Percentiles rank a stretch among this genome's conserved stretches.
phyloP scores from a whole-genome alignment of 305 asterid species.

The Stenogyne calaminthoides region DNA sequence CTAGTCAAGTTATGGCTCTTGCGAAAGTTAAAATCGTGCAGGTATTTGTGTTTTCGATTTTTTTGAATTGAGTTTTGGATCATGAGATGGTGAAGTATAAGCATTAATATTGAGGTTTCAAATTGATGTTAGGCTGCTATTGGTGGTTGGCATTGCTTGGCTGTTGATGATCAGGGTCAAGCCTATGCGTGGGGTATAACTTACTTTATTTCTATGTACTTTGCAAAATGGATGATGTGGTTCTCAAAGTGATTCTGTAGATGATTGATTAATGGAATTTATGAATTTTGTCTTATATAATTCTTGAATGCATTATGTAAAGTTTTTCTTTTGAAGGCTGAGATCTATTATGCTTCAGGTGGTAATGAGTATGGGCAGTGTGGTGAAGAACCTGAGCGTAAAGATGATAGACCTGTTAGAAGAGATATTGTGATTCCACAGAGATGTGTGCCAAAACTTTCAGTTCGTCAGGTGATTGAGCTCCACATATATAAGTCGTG shows the following conservation, averaged over 20 bases:
- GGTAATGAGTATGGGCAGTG: conserved; percentile 99
- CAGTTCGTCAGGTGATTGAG: conserved; percentile 88
- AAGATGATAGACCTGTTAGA: conserved; percentile 83
- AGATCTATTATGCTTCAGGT: conserved; percentile 51
- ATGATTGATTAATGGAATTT: conserved; percentile 16
- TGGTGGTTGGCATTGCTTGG: conserved; percentile 99
- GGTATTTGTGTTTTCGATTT: conserved; percentile 46
- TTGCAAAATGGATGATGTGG: conserved; percentile 3
- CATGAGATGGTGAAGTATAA: not conserved
- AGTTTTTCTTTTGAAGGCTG: conserved; percentile 24
- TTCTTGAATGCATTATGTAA: conserved; percentile 1
- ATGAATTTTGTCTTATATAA: conserved; percentile 22
- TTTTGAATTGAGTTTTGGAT: conserved; percentile 2
- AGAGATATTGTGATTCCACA: conserved; percentile 94
- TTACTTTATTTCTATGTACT: conserved; percentile 12
- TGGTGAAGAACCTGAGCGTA: conserved; percentile 98
- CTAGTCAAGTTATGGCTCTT: conserved; percentile 91
- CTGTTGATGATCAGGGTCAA: conserved; percentile 94
- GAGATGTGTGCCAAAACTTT: conserved; percentile 83
- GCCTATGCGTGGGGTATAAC: conserved; percentile 97
- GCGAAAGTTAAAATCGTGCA: conserved; percentile 80
- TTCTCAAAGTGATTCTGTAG: not conserved
- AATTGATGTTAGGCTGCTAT: conserved; percentile 81
- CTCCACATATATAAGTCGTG: conserved; percentile 13
- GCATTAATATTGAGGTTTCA: conserved; percentile 19